Conservation (phyloP, 345 rosid species). For the Populus alba region DNA sequence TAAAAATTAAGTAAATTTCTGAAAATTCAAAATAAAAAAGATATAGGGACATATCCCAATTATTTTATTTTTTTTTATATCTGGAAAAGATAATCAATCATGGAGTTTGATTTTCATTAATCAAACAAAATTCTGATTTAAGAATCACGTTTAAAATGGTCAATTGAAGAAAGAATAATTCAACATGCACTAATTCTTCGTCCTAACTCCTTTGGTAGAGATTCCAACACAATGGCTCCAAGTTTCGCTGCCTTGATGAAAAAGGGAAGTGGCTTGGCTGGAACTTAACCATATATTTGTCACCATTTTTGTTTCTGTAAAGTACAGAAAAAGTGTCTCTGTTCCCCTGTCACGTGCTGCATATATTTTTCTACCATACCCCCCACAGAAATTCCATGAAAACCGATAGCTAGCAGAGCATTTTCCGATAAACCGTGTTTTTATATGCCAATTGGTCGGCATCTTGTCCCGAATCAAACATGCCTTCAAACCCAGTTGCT, state of each 20-base stretch:
- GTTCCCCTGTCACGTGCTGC: slow-evolving; percentile 1
- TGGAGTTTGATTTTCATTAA: no score
- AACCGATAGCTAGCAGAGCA: slow-evolving; percentile 11
- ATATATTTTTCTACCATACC: neutral
- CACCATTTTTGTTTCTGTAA: neutral
- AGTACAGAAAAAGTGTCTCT: neutral
- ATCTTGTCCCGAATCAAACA: slow-evolving; percentile 17
- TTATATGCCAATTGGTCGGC: slow-evolving; percentile 35
- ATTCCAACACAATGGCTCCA: neutral
- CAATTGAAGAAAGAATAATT: no score
- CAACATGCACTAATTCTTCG: neutral
- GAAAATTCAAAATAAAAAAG: no score
- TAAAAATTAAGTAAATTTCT: no score
- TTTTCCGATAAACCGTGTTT: slow-evolving; percentile 3
- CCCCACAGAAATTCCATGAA: slow-evolving; percentile 16
- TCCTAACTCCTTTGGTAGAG: neutral
- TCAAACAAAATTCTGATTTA: neutral
- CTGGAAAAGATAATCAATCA: no score
- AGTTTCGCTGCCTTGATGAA: neutral
- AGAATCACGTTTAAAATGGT: neutral
- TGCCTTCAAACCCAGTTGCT: slow-evolving; percentile 11
- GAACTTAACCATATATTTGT: neutral
- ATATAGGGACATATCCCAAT: no score
- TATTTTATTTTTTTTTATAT: no score
- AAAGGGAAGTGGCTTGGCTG: neutral